phyloP scores from a whole-genome alignment of 345 rosid species.

The Excoecaria cochinchinensis region DNA sequence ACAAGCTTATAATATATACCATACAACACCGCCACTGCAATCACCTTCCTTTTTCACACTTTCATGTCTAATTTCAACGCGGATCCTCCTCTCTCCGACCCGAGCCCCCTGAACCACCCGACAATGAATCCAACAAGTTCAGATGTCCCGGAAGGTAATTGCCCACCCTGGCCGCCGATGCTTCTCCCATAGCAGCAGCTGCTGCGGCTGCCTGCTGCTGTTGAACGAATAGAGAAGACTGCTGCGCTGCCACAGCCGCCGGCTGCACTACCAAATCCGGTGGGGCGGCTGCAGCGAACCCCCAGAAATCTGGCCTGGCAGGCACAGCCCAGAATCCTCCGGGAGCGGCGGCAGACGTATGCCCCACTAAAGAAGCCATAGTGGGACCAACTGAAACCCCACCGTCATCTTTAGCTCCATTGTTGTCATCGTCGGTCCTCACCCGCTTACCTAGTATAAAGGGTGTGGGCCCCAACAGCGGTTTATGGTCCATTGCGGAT shows the following conservation, averaged over 20 bases:
- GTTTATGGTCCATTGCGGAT: constrained; percentile 58
- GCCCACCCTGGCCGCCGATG: constrained; percentile 45
- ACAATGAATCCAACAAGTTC: constrained; percentile 35
- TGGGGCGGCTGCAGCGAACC: constrained; percentile 56
- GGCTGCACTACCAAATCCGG: constrained; percentile 67
- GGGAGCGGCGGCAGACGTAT: constrained; percentile 21
- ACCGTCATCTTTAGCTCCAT: constrained; percentile 20
- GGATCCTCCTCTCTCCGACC: constrained; percentile 36
- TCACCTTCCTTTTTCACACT: not conserved
- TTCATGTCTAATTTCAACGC: constrained; percentile 5
- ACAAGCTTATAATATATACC: constrained; percentile 23
- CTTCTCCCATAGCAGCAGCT: constrained; percentile 67
- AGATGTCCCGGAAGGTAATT: constrained; percentile 35
- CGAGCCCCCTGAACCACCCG: constrained; percentile 32
- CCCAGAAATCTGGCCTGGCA: constrained; percentile 83
- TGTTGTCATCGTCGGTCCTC: constrained; percentile 25
- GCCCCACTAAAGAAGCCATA: constrained; percentile 30
- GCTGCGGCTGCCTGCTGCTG: constrained; percentile 64
- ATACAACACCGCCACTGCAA: constrained; percentile 18
- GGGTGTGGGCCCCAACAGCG: constrained; percentile 65
- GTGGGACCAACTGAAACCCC: constrained; percentile 18
- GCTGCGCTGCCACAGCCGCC: constrained; percentile 40
- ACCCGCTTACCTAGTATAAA: constrained; percentile 89
- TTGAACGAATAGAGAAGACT: constrained; percentile 50
- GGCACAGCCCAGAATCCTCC: constrained; percentile 96